Percentiles rank a stretch among this genome's conserved stretches.
phyloP scores from a whole-genome alignment of 805 yeast species.

The Isabelozyma heimii region DNA sequence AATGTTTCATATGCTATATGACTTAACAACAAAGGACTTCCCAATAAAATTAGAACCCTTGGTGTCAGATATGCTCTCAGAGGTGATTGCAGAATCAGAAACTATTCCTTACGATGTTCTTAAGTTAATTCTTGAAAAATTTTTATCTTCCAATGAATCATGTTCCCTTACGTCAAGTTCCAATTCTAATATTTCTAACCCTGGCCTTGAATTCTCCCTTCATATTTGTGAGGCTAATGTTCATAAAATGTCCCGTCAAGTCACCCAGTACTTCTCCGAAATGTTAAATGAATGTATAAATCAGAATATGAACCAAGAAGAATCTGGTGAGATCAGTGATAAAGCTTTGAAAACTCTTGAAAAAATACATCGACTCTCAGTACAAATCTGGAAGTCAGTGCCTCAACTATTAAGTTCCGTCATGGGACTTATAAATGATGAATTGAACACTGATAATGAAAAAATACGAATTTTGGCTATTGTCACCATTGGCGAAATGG shows the following conservation, averaged over 20 bases:
- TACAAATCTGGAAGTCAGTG: slow-evolving; percentile 71
- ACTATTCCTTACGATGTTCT: slow-evolving; percentile 59
- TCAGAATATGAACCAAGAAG: slow-evolving; percentile 15
- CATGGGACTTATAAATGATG: slow-evolving; percentile 77
- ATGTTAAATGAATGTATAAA: slow-evolving; percentile 52
- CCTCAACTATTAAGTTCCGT: slow-evolving; percentile 75
- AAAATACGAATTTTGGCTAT: slow-evolving; percentile 66
- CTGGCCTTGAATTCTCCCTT: slow-evolving; percentile 65
- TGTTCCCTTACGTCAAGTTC: slow-evolving; percentile 19
- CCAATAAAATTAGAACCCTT: slow-evolving; percentile 56
- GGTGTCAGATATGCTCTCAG: slow-evolving; percentile 69
- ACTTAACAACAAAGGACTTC: slow-evolving; percentile 42
- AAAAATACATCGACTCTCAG: slow-evolving; percentile 60
- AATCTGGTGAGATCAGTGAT: slow-evolving; percentile 12
- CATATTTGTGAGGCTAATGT: slow-evolving; percentile 66
- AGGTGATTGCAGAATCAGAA: slow-evolving; percentile 69
- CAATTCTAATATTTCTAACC: slow-evolving; percentile 37
- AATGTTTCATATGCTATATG: slow-evolving; percentile 64
- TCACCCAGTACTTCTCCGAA: slow-evolving; percentile 80
- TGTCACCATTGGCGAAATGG: slow-evolving; percentile 65
- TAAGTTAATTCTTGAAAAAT: slow-evolving; percentile 63
- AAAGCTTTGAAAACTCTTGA: slow-evolving; percentile 42
- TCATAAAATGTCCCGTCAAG: slow-evolving; percentile 70
- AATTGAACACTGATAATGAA: slow-evolving; percentile 68
- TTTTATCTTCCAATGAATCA: slow-evolving; percentile 29